Base-by-base conservation (phyloP, 2,329 filamentous ascomycete species). In the Phialophora macrospora region DNA sequence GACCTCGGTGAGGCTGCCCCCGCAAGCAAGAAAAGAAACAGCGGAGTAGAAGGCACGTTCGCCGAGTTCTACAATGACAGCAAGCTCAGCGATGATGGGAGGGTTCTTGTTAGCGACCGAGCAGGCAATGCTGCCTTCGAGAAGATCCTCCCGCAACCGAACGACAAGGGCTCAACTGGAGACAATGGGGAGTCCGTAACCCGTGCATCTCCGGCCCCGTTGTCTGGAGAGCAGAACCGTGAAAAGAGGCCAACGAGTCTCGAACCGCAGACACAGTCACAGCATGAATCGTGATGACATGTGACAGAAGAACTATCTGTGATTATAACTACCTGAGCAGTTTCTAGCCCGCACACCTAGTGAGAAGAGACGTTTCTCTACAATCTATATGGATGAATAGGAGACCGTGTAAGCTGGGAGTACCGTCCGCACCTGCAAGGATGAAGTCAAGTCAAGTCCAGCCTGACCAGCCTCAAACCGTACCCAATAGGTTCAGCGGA, bases 11-110 rank as follows among this genome's bases (percentile, higher is more conserved):
- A 4, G 48, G 22, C 4, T 11, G 24, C 24, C 14, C 26, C 14
- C 0, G 4, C 3, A 4, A 51, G 48, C 48, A 22, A 51, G 38
- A 44, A 44, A 51, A 51, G 48, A 1, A 51, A 51, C 20, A 51
- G 48, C 9, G 48, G 48, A 26, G 20, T 51, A 6, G 48, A 51
- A 17, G 48, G 48, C 11, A 9, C 48, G 48, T 51, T 51, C 20
- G 48, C 22, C 22, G 48, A 51, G 24, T 51, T 12, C 24, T 51
- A 51, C 48, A 51, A 51, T 20, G 48, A 51, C 24, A 14, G 48
- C 8, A 22, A 12, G 20, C 20, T 24, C 48, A 51, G 24, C 48
- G 48, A 51, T 28, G 24, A 51, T 4, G 24, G 48, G 2, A 51
- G 24, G 14, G 24, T 51, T 51, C 24, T 28, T 0, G 48, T 51